Evolutionary conservation across 164 flowering plant genomes (phyloP), one percentile per base, ranked within the genome.

Genomic region (Magnolia sinica): DNA sequence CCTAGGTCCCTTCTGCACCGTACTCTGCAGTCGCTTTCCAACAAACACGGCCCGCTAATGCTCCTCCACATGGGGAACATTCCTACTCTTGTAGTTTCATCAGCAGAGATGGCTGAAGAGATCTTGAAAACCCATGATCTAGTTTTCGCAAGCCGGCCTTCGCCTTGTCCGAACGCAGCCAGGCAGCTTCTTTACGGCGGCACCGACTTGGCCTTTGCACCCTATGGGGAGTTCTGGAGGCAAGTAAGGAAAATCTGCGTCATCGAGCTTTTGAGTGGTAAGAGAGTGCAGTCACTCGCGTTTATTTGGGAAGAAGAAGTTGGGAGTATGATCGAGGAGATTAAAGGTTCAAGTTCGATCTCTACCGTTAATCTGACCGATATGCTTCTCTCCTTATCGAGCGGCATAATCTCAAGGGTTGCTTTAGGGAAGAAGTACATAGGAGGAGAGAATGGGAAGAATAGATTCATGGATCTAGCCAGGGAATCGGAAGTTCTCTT

Each of bases 71-170:
- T 55, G 3, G 74, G 71, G 1, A 18, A 29, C 13, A 8, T 50
- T 9, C 77, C 71, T 4, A 75, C 37, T 27, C 71, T 75, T 14
- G 64, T 75, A 11, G 77, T 75, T n/a, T 75, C 77, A 11, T 64
- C 76, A 0, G 64, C 58, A 13, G 50, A 67, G 22, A 23, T 68
- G 20, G 77, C 77, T 1, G 18, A 51, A 19, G 64, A 75, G 50
- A 55, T 75, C 31, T 1, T 75, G 72, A 75, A 75, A 29, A 68
- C 72, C 9, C 64, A 75, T 16, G 71, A 75, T 31, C 64, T 75
- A 11, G 29, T 31, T 63, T 68, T 75, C 45, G 24, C 72, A 3
- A 27, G 70, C 61, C 49, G 77, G 11, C 72, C 77, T n/a, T 7
- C 63, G 50, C 72, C 77, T n/a, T 7, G 31, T 66, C 1, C 24